Percentiles rank a stretch among this genome's conserved stretches.
phyloP scores from a whole-genome alignment of 2,329 filamentous ascomycete species.

The Pseudonectria foliicola region DNA sequence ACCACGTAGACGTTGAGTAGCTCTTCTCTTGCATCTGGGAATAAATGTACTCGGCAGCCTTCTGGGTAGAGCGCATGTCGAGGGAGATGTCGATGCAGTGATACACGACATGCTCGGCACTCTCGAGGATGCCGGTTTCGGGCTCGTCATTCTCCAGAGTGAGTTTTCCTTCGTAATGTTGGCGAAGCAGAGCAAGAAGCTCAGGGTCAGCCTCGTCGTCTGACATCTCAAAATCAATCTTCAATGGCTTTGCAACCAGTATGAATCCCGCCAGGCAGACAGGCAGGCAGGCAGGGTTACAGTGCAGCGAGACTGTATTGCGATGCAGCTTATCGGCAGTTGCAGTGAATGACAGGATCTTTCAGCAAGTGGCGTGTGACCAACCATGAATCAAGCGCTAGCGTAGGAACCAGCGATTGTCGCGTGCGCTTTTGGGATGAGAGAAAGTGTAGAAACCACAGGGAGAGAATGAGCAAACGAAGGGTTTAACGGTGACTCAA shows the following conservation, averaged over 20 bases:
- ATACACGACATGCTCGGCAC: conserved; percentile 81
- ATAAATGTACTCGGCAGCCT: conserved; percentile 73
- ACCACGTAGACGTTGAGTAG: conserved; percentile 83
- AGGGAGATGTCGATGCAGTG: conserved; percentile 90
- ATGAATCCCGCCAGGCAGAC: too few species aligned
- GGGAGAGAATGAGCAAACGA: too few species aligned
- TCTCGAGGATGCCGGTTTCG: conserved; percentile 74
- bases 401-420: too few species aligned
- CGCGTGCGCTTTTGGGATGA: too few species aligned
- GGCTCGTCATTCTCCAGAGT: conserved; percentile 46
- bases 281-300: too few species aligned
- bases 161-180: conserved; percentile 61
- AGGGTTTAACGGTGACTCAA: too few species aligned
- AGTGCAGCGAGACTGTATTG: too few species aligned
- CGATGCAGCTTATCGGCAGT: too few species aligned
- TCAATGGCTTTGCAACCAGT: background rate
- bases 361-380: too few species aligned
- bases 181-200: conserved; percentile 75
- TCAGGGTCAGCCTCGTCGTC: conserved; percentile 89
- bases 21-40: conserved; percentile 72
- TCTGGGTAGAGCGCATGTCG: conserved; percentile 74
- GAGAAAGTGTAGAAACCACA: too few species aligned
- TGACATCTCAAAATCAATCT: conserved; percentile 53
- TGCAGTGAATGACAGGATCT: too few species aligned
- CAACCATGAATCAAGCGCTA: too few species aligned